Evolutionary conservation across 2,329 filamentous ascomycete genomes (phyloP), one percentile per base, ranked within the genome.

Genomic region (Sarocladium kiliense): DNA sequence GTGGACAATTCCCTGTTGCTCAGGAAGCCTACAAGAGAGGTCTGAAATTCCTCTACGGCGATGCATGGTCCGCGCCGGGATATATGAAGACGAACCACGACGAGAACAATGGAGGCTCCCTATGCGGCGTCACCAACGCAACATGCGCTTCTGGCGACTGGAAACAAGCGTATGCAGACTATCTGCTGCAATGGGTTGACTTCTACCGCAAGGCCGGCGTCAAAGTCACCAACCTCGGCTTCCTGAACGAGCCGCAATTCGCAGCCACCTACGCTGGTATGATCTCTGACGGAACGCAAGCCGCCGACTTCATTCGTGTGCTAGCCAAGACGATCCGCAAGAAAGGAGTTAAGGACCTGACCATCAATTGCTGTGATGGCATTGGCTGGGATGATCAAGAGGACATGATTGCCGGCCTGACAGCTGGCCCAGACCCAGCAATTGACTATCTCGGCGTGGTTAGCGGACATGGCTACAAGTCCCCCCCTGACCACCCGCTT

Each of bases 81-180:
- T 44, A 44, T 18, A 44, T 44, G 39, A 44, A 44, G 39, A 44
- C 39, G 18, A 44, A 44, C 39, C n/a, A 44, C 39, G 39, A 44
- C 19, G 39, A 44, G 39, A 44, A 44, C 39, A 44, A 44, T 18
- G 39, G 39, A 23, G 39, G 39, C 39, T 23, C 14, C 39, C 39
- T 44, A 6, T 44, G 39, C 39, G 39, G 39, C 19, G 39, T 44
- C 39, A 44, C 39, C 12, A 23, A 23, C 39, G 39, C 39, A 4
- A 44, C 39, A 14, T 44, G 39, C 39, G 39, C 39, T 14, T 44
- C 39, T 4, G 39, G 39, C n/a, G 39, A 44, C 39, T 44, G 39
- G 39, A 44, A 23, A 18, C 39, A 44, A 14, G 39, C 39, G n/a
- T 44, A 44, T 18, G 39, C 39, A 21, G 39, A 44, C 19, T 44